Conservation (phyloP, 2,329 filamentous ascomycete genomes). For the Ceratocystis alfenasii region DNA sequence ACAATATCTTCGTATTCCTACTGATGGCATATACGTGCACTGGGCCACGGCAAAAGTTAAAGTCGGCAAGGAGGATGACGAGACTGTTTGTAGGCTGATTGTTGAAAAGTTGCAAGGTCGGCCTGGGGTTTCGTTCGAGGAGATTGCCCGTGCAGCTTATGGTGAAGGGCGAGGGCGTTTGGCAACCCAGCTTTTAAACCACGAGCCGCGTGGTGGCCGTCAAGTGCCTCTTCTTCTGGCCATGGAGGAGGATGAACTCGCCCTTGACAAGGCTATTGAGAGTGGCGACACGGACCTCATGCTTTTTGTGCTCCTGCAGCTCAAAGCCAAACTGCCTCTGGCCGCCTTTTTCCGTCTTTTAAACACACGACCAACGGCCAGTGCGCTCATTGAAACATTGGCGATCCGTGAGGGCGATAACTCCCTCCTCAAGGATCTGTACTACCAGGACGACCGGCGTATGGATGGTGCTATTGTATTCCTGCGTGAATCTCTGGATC, state of each 20-base stretch:
- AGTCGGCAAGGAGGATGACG: constrained; percentile 71
- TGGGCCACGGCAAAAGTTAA: constrained; percentile 95
- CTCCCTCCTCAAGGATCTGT: constrained; percentile 79
- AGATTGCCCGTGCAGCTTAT: constrained; percentile 84
- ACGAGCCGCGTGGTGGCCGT: constrained; percentile 87
- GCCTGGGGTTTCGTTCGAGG: constrained; percentile 86
- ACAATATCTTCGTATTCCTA: constrained; percentile 71
- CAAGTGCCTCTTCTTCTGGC: constrained; percentile 85
- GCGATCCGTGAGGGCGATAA: constrained; percentile 61
- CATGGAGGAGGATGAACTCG: constrained; percentile 93
- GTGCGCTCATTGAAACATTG: constrained; percentile 76
- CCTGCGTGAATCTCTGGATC: constrained; percentile 66
- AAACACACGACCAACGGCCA: constrained; percentile 72
- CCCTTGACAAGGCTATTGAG: constrained; percentile 91
- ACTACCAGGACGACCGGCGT: constrained; percentile 90
- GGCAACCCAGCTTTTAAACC: constrained; percentile 80
- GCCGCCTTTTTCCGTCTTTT: constrained; percentile 88
- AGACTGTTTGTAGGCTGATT: constrained; percentile 72
- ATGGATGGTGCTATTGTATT: constrained; percentile 81
- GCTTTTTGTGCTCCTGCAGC: constrained; percentile 73
- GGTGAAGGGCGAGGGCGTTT: constrained; percentile 84
- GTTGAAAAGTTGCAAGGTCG: constrained; percentile 80
- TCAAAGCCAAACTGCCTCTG: constrained; percentile 82
- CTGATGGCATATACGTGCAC: constrained; percentile 85
- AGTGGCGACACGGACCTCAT: constrained; percentile 89